Conservation (phyloP, 257 asterid genomes). For the Jaltomata sinuosa region DNA sequence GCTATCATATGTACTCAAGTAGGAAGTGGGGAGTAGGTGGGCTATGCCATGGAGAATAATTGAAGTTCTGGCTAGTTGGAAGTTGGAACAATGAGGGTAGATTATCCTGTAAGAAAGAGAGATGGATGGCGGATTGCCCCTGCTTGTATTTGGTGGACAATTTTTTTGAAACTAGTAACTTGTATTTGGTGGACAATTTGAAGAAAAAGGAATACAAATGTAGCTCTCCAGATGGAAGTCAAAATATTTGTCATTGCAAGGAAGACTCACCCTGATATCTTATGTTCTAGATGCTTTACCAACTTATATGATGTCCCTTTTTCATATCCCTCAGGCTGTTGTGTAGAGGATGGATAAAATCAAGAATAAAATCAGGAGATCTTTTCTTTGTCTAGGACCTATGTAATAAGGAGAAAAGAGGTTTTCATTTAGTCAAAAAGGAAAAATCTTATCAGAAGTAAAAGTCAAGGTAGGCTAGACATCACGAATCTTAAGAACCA, state of each 20-base stretch:
- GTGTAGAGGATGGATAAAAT: neutral
- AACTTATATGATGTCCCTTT: neutral
- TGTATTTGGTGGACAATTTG: neutral
- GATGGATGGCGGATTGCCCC: neutral
- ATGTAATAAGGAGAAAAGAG: neutral
- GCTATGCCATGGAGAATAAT: neutral
- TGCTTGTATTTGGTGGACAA: neutral
- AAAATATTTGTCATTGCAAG: neutral
- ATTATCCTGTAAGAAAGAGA: neutral
- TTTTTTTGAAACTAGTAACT: no score
- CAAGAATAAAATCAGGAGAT: neutral
- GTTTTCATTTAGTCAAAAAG: neutral
- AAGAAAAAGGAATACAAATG: neutral
- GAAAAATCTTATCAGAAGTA: neutral
- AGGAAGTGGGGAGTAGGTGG: neutral
- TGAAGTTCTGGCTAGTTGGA: neutral
- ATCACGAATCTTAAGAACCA: neutral
- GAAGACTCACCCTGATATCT: neutral
- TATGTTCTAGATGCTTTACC: neutral
- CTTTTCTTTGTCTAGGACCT: neutral
- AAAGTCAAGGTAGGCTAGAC: neutral
- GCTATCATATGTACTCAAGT: neutral
- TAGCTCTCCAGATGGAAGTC: neutral
- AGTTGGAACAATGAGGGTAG: neutral
- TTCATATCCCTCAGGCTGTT: neutral